Percentiles rank a stretch among this genome's conserved stretches.
These are phyloP conservation scores for Balansia obtecta DNA, from an alignment of 2,329 filamentous ascomycete species.

Conservation along the genomic window DNA sequence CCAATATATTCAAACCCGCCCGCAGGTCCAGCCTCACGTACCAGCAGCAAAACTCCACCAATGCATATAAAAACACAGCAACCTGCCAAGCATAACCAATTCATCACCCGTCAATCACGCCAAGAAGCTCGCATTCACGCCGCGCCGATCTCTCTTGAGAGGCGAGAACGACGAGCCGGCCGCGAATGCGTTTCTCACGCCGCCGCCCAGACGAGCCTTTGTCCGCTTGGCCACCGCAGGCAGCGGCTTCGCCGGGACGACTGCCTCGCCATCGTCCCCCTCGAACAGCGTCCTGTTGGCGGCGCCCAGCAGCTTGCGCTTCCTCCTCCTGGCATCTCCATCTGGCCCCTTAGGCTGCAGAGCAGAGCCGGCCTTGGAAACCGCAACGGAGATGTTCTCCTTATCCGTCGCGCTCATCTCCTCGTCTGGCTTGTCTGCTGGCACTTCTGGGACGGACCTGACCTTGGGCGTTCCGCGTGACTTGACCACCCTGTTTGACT, in stretches of 20 bases:
- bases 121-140: slow-evolving; percentile 48
- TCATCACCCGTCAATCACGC: slow-evolving; percentile 18
- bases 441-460: slow-evolving; percentile 1
- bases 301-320: slow-evolving; percentile 56
- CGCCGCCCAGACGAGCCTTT: slow-evolving; percentile 11
- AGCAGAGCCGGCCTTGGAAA: slow-evolving; percentile 5
- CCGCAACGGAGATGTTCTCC: slow-evolving; percentile 15
- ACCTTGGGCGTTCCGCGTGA: slow-evolving; percentile 4
- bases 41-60: background rate
- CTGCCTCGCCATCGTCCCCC: slow-evolving; percentile 44
- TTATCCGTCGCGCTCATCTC: slow-evolving; percentile 19
- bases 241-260: background rate
- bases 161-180: slow-evolving; percentile 51
- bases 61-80: background rate
- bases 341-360: slow-evolving; percentile 12
- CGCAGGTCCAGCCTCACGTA: background rate
- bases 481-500: slow-evolving; percentile 26
- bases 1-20: background rate
- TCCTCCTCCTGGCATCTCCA: slow-evolving; percentile 48
- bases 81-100: background rate
- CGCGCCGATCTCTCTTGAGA: slow-evolving; percentile 56
- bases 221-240: slow-evolving; percentile 4
- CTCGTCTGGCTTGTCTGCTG: slow-evolving; percentile 28
- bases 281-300: slow-evolving; percentile 58
- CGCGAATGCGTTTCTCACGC: slow-evolving; percentile 34